Evolutionary conservation across 257 asterid species (phyloP).

Genomic region (Solanum arcanum): DNA sequence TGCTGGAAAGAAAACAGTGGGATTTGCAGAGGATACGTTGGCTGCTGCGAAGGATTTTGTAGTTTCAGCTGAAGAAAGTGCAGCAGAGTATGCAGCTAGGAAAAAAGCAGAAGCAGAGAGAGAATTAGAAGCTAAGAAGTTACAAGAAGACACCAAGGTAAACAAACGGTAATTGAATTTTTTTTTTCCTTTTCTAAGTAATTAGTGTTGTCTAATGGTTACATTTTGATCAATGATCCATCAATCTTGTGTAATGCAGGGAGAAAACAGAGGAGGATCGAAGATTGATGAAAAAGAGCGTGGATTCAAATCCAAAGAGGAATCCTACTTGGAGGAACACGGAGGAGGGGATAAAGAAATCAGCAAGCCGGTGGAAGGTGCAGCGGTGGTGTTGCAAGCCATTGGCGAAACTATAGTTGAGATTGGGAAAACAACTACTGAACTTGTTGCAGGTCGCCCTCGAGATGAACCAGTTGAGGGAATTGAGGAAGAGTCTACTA

Average conservation of each 20-base stretch:
- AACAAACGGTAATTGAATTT: not conserved
- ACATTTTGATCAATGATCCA: not conserved
- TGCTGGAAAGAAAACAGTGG: slow-evolving; percentile 39
- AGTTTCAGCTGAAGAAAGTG: slow-evolving; percentile 46
- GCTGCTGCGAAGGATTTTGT: slow-evolving; percentile 52
- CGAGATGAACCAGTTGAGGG: not conserved
- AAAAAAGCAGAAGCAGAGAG: slow-evolving; percentile 52
- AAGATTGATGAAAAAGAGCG: not conserved
- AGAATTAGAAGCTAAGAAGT: slow-evolving; percentile 14
- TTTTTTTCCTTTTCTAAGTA: not conserved
- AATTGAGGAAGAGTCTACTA: not conserved
- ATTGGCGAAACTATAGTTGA: slow-evolving; percentile 82
- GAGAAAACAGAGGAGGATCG: not conserved
- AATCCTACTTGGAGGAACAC: not conserved
- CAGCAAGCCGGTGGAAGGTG: not conserved
- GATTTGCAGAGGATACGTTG: slow-evolving; percentile 34
- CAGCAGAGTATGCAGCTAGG: slow-evolving; percentile 57
- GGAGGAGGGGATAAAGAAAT: not conserved
- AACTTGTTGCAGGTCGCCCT: slow-evolving; percentile 41
- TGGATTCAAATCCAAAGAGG: not conserved
- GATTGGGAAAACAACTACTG: slow-evolving; percentile 65
- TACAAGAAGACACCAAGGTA: slow-evolving; percentile 15
- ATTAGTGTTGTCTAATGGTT: not conserved
- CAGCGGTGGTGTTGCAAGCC: slow-evolving; percentile 33
- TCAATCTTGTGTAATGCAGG: not conserved